Evolutionary conservation across 352 stramenopile genomes (phyloP), one percentile per base, ranked within the genome.

Genomic region (Phytopythium boreale): DNA sequence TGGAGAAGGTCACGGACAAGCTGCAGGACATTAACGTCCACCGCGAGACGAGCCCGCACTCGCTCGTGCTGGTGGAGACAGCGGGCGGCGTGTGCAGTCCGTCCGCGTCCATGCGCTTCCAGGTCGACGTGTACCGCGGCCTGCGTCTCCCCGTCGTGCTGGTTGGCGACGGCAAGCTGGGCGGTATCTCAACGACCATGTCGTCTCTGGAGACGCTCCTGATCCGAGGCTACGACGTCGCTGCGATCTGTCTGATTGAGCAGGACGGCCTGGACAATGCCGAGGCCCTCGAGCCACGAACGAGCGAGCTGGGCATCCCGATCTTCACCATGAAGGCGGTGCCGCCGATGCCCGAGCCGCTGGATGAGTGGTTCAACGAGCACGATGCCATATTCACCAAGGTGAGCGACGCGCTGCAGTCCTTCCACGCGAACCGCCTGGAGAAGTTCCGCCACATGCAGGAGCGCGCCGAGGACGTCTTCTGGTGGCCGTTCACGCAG

Each of bases 131-230:
- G 51, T 99, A 98, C 70, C 82, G 90, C 27, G 71, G 83, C 7
- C 76, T 98, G 37, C 75, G 84, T 12, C 74, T 98, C 8, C 93
- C 92, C 11, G 90, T 97, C 6, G 83, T 99, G 61, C 81, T 99
- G 10, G 88, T 99, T 34, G 97, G 97, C n/a, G 97, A 99, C 71
- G 95, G 94, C 44, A 93, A 94, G 62, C 84, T 99, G 7, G 97
- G 97, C 58, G 97, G 97, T 9, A 99, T 99, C 65, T 98, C 95
- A 47, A 88, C 87, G 20, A 99, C 96, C 12, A 82, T 99, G 62
- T 93, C 92, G 7, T 87, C 95, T 15, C 71, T 98, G 7, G 97
- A 99, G 67, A 95, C 90, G 24, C 74, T 99, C 17, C 66, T 97
- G 59, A 80, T 91, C 64, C 85, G 97, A 22, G 87, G 96, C 12